Base-by-base conservation (phyloP, 306 rosid species). In the Spatholobus suberectus region DNA sequence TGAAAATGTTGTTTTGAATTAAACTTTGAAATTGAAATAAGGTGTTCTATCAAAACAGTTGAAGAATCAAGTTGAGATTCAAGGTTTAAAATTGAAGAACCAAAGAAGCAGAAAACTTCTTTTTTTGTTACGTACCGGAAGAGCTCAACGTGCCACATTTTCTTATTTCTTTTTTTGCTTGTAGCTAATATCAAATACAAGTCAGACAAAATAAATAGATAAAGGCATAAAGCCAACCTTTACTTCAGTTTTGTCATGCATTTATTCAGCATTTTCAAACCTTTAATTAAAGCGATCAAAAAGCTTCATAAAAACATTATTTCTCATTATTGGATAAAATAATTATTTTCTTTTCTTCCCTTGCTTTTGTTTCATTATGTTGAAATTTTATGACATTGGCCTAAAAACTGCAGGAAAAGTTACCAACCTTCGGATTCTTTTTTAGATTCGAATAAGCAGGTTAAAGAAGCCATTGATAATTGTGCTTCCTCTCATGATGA, bases 311-410 rank as follows among this genome's bases (percentile, higher is more conserved):
- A 18, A 10, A 51, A 73, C 63, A 51, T 73, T 51, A 73, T 73
- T 27, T 51, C 40, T 51, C 65, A 51, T 73, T n/a, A 49, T 51
- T 73, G 32, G 27, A 7, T 32, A 32, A 51, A 73, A 73, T 51
- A 72, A 7, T 72, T 52, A 1, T 9, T 51, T 73, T 54, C 9
- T 73, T 32, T 73, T 26, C 20, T 15, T 7, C 23, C 23, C 23
- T 4, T 11, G 7, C 55, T 29, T 27, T 71, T 47, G 41, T 34
- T 47, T 73, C 65, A 18, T 51, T n/a, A 8, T 34, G 34, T 73
- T 51, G 65, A 51, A 73, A 51, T 34, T 72, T 68, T 11, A 29
- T 49, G 77, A 29, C 47, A 73, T 8, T 32, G 78, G 77, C 47
- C 65, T 41, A 43, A 11, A 44, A 41, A 43, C 38, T 8, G 78